Evolutionary conservation across 768 basidiomycete genomes (phyloP), one percentile per base, ranked within the genome.

Genomic region (Lyophyllum shimeji): DNA sequence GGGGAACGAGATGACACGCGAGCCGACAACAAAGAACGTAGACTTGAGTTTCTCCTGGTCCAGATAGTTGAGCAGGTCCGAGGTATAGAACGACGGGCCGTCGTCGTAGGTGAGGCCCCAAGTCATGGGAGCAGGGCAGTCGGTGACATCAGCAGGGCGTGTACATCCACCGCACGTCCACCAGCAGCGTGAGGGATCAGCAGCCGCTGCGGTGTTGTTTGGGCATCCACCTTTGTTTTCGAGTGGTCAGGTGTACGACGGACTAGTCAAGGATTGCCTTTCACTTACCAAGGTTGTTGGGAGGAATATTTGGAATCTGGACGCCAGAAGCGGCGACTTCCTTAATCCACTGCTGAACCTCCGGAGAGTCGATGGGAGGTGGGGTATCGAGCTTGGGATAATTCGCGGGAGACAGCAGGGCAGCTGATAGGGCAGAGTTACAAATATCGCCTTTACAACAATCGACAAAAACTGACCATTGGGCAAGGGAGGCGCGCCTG

Each of bases 11-110:
- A 93, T 80, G 45, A 75, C 84, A 50, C 93, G 85, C 18, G 92
- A 93, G 46, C 93, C 91, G 57, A 94, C 89, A 57, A 85, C 81
- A 70, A 94, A 96, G 79, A 95, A 93, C 0, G 94, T 96, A 2
- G 90, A 81, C 67, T 83, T 86, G 67, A 95, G 76, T 49, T 85
- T 73, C 48, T 78, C 65, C 42, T 80, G 67, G 56, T 86, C 79
- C 31, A 94, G 76, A 71, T 89, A 94, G 51, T 78, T 67, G 57
- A 95, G 75, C 8, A 96, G 79, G 43, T 86, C 74, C 12, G 89
- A 80, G 1, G 92, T 94, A 71, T 90, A 87, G 42, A 75, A 84
- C 11, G 85, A 83, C 3, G 94, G 94, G 39, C 93, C 91, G 65
- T 95, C 92, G 62, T 90, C 88, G 64, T 85, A 85, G 8, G 82